Evolutionary conservation across 1,139 yeast species (phyloP).

Genomic region (Meyerozyma athensensis): DNA sequence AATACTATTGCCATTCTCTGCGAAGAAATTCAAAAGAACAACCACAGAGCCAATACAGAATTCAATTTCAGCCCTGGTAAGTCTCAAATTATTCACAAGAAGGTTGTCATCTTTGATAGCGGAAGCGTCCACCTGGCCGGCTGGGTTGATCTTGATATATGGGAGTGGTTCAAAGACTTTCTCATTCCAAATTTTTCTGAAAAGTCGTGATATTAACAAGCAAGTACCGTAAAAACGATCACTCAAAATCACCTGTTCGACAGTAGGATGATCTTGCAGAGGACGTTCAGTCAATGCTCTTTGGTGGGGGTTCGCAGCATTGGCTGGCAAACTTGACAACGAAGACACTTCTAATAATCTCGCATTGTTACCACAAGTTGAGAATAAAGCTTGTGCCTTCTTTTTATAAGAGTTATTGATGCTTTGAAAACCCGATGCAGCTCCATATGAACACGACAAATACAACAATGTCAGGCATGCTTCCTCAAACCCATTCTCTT

Average conservation of each 20-base stretch:
- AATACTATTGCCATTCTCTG: slow-evolving; percentile 54
- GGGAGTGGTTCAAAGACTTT: slow-evolving; percentile 56
- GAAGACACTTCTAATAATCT: slow-evolving; percentile 30
- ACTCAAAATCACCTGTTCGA: slow-evolving; percentile 78
- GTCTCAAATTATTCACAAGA: slow-evolving; percentile 41
- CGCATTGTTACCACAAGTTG: slow-evolving; percentile 54
- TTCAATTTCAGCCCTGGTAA: slow-evolving; percentile 54
- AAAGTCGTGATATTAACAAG: slow-evolving; percentile 68
- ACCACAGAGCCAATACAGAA: slow-evolving; percentile 64
- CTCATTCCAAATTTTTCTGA: slow-evolving; percentile 73
- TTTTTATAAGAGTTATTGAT: slow-evolving; percentile 46
- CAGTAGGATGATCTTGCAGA: slow-evolving; percentile 26
- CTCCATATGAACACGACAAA: slow-evolving; percentile 68
- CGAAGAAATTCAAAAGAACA: slow-evolving; percentile 55
- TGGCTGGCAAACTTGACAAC: slow-evolving; percentile 8
- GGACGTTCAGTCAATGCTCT: slow-evolving; percentile 79
- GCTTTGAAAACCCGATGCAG: slow-evolving; percentile 24
- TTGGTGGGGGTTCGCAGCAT: slow-evolving; percentile 51
- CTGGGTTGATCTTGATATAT: slow-evolving; percentile 38
- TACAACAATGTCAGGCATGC: slow-evolving; percentile 84
- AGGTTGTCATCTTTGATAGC: slow-evolving; percentile 46
- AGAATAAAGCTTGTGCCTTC: slow-evolving; percentile 47
- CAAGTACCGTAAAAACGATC: slow-evolving; percentile 93
- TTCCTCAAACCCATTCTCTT: slow-evolving; percentile 56
- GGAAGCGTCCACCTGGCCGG: slow-evolving; percentile 29